These are phyloP conservation scores for Holtermanniella nyarrowii DNA, from an alignment of 768 basidiomycete genomes.

Conservation along the genomic window DNA sequence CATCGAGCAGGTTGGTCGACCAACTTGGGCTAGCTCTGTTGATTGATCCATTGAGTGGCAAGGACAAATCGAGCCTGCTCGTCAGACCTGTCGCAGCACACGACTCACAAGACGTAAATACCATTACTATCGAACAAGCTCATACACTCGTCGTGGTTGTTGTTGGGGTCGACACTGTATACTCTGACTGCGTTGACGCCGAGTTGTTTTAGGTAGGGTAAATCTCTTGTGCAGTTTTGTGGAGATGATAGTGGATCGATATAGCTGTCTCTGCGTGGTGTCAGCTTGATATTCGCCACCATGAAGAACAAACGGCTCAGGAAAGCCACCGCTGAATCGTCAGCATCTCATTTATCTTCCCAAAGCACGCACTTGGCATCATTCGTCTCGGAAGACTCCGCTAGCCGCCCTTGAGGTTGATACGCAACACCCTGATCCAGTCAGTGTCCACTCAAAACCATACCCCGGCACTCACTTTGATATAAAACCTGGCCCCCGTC, in stretches of 20 bases:
- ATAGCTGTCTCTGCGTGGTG: conserved; percentile 49
- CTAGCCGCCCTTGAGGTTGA: conserved; percentile 32
- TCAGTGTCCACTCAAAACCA: conserved; percentile 1
- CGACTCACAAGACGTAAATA: conserved; percentile 76
- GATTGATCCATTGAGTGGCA: conserved; percentile 69
- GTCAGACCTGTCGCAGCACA: conserved; percentile 5
- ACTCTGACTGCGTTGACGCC: conserved; percentile 72
- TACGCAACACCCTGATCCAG: conserved; percentile 31
- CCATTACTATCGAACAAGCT: conserved; percentile 58
- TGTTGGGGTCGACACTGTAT: conserved; percentile 71
- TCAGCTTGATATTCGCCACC: neutral
- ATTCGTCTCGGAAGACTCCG: conserved; percentile 25
- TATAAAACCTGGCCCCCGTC: conserved; percentile 68
- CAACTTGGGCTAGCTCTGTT: conserved; percentile 63
- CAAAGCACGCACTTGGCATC: conserved; percentile 30
- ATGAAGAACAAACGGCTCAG: conserved; percentile 43
- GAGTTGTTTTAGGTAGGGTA: conserved; percentile 64
- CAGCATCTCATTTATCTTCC: neutral
- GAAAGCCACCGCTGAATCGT: conserved; percentile 36
- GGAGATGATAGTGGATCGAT: conserved; percentile 65
- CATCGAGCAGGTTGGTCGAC: conserved; percentile 68
- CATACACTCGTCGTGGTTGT: conserved; percentile 87
- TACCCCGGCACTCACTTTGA: conserved; percentile 52
- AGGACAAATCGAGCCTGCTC: conserved; percentile 67
- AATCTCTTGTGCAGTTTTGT: conserved; percentile 62